Evolutionary conservation across 768 basidiomycete genomes (phyloP).

Genomic region (Sporobolomyces phaffii): DNA sequence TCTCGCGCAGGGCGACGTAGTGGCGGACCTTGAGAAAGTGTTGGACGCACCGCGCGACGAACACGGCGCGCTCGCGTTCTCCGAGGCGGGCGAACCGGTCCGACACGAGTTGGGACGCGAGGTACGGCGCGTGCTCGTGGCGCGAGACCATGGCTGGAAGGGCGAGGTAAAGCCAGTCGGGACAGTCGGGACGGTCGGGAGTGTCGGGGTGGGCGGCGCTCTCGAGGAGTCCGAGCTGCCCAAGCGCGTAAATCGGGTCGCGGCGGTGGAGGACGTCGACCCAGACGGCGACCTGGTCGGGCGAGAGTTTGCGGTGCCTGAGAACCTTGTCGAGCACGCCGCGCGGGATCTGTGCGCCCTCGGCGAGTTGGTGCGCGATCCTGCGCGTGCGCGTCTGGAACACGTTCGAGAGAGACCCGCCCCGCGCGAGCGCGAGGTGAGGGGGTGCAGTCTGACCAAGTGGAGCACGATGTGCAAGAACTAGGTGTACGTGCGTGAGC

Average conservation of each 20-base stretch:
- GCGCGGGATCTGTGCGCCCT: constrained; percentile 13
- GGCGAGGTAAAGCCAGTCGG: constrained; percentile 28
- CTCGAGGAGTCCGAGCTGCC: constrained; percentile 26
- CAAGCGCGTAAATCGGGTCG: constrained; percentile 23
- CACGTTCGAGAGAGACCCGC: background rate
- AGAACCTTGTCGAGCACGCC: constrained; percentile 27
- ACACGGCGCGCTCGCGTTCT: constrained; percentile 6
- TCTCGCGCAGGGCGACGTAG: constrained; percentile 35
- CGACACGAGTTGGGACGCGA: constrained; percentile 27
- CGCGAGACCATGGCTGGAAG: constrained; percentile 18
- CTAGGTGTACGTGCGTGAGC: too few relatives aligned
- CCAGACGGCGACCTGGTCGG: constrained; percentile 22
- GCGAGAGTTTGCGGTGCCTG: constrained; percentile 1
- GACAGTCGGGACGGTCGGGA: background rate
- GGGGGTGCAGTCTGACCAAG: background rate
- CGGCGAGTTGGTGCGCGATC: constrained; percentile 16
- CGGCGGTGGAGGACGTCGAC: constrained; percentile 15
- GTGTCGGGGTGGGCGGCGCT: constrained; percentile 4
- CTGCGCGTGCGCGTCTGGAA: constrained; percentile 20
- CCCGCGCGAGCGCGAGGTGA: background rate
- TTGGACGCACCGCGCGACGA: constrained; percentile 24
- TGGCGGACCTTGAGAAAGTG: constrained; percentile 26
- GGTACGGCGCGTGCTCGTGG: constrained; percentile 22
- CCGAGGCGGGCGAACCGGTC: constrained; percentile 7
- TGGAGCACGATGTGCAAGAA: constrained; percentile 7